Base-by-base conservation (phyloP, 768 basidiomycete species). In the Pisolithus tinctorius region DNA sequence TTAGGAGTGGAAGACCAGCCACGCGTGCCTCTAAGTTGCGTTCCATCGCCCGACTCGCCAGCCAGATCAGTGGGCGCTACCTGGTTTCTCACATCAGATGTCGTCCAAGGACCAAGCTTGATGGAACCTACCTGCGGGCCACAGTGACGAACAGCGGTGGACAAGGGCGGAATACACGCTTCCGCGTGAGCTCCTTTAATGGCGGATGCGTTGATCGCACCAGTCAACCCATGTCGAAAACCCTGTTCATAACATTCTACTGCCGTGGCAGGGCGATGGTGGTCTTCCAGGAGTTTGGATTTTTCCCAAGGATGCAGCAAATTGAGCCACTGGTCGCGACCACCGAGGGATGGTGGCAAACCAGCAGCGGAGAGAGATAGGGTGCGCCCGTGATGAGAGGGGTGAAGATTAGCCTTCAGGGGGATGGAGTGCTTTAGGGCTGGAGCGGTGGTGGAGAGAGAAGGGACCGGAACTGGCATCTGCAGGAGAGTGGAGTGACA, bases 381-480 rank as follows among this genome's bases (percentile, higher is more conserved):
- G 20, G 82, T 74, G 60, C 71, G 73, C 60, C 80, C 75, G 55
- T 74, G 72, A 57, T 77, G 77, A 58, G 82, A 74, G 51, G 75
- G 70, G 47, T 74, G 76, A 54, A 73, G 57, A 50, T 69, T 71
- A 49, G 62, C 56, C 48, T 63, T 60, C 50, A 62, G 53, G 29
- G 58, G 30, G 59, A 74, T 66, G 59, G 63, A 65, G 64, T 69
- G 68, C 74, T 90, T 90, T 74, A 77, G 70, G 64, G 86, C 79
- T 47, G 80, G 75, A 61, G 81, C 77, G 61, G 74, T 69, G 66
- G 80, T 82, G 60, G 74, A 60, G 68, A 74, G 68, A 67, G 73
- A 74, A 63, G 84, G 85, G 61, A 87, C 87, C 58, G 88, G 87
- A 75, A 90, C 88, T 73, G 88, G 88, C 88, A 91, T 91, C 78